Evolutionary conservation across 176 grass and related monocot species (phyloP).

Genomic region (Poa pratensis): DNA sequence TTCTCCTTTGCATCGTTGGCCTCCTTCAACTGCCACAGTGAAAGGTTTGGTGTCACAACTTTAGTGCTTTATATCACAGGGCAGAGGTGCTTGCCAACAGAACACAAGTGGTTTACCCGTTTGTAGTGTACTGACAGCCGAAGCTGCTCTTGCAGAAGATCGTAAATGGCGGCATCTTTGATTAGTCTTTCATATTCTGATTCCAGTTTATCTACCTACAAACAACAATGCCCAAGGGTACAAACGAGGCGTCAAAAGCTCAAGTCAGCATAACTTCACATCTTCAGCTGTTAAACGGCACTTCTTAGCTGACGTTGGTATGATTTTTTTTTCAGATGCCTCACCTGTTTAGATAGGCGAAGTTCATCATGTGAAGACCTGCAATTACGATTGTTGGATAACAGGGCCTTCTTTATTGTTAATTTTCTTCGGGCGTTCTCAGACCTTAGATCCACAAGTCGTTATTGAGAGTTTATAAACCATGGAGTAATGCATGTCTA

Average conservation of each 20-base stretch:
- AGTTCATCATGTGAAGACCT: slow-evolving; percentile 77
- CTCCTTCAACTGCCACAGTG: slow-evolving; percentile 64
- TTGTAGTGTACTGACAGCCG: slow-evolving; percentile 71
- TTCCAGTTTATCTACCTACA: slow-evolving; percentile 80
- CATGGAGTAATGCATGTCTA: slow-evolving; percentile 7
- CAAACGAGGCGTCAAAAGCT: slow-evolving; percentile 9
- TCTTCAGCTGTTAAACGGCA: neutral
- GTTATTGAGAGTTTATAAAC: slow-evolving; percentile 3
- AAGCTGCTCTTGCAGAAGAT: slow-evolving; percentile 73
- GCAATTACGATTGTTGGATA: slow-evolving; percentile 58
- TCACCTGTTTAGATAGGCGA: slow-evolving; percentile 84
- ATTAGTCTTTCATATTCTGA: slow-evolving; percentile 72
- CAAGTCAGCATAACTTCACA: neutral
- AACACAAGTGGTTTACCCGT: slow-evolving; percentile 44
- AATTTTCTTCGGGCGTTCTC: slow-evolving; percentile 72
- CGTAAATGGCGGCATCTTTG: slow-evolving; percentile 77
- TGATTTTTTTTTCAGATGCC: neutral
- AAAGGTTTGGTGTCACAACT: neutral
- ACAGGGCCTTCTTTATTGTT: slow-evolving; percentile 92
- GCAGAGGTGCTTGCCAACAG: slow-evolving; percentile 6
- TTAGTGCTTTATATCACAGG: neutral
- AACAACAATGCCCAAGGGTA: neutral
- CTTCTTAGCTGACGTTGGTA: neutral
- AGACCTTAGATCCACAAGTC: slow-evolving; percentile 56
- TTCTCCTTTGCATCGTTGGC: slow-evolving; percentile 46